phyloP scores from a whole-genome alignment of 306 rosid species.

The Chamaecrista fasciculata region DNA sequence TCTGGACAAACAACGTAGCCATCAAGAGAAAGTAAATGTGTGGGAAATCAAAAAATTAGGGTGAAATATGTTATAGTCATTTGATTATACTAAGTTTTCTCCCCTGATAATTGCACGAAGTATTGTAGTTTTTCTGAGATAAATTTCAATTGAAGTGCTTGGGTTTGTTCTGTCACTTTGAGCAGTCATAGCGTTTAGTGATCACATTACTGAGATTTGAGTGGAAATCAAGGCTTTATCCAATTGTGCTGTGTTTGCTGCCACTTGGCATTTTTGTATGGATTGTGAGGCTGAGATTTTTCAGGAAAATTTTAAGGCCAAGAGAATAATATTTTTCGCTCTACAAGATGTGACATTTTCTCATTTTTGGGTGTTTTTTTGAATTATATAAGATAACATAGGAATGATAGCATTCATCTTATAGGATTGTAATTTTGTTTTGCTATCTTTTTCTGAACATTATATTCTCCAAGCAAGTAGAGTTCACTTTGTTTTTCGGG shows the following conservation, averaged over 20 bases:
- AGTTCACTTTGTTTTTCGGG: background rate
- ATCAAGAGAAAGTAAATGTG: background rate
- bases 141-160: background rate
- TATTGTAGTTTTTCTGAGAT: background rate
- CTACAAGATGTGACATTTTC: conserved; percentile 13
- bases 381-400: background rate
- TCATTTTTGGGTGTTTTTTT: conserved; percentile 5
- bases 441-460: background rate
- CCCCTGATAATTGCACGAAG: background rate
- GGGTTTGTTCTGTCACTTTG: background rate
- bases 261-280: background rate
- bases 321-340: background rate
- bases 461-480: background rate
- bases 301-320: background rate
- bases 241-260: background rate
- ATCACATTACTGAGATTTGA: background rate
- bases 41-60: background rate
- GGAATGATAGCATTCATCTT: background rate
- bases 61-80: background rate
- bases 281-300: background rate
- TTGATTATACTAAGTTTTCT: background rate
- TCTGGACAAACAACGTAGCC: background rate
- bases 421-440: background rate
- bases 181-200: background rate
- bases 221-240: background rate